Conservation (phyloP, 805 yeast genomes). For the Jamesozyma rosinii region DNA sequence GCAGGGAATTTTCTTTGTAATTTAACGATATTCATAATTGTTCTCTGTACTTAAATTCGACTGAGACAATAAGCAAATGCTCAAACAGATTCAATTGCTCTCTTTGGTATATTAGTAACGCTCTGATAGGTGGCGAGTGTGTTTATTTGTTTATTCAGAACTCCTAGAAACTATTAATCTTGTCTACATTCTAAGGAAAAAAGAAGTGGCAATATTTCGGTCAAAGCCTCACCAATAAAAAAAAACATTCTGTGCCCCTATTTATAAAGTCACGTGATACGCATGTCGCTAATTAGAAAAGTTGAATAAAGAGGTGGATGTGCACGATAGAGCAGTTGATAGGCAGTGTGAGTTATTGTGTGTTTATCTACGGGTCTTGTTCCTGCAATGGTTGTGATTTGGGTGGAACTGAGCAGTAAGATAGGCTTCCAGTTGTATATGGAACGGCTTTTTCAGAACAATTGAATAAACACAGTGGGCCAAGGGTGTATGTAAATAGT, state of each 20-base stretch:
- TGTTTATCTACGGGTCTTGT: too few species aligned
- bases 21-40: slow-evolving; percentile 52
- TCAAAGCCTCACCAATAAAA: not conserved
- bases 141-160: not conserved
- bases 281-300: not conserved
- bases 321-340: too few species aligned
- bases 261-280: not conserved
- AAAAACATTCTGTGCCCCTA: not conserved
- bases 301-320: not conserved
- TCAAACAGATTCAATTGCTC: not conserved
- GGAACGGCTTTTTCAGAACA: too few species aligned
- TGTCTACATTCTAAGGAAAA: not conserved
- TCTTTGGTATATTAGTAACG: not conserved
- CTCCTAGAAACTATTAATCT: not conserved
- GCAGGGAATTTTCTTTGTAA: slow-evolving; percentile 76
- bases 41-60: not conserved
- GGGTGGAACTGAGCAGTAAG: too few species aligned
- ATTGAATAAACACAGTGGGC: too few species aligned
- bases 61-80: not conserved
- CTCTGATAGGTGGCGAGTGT: not conserved
- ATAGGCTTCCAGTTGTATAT: too few species aligned
- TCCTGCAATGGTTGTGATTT: too few species aligned
- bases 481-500: too few species aligned
- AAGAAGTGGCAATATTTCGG: not conserved
- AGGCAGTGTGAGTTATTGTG: too few species aligned